Evolutionary conservation across 495 filamentous ascomycete genomes (phyloP).

Genomic region (Penicillium daleae): DNA sequence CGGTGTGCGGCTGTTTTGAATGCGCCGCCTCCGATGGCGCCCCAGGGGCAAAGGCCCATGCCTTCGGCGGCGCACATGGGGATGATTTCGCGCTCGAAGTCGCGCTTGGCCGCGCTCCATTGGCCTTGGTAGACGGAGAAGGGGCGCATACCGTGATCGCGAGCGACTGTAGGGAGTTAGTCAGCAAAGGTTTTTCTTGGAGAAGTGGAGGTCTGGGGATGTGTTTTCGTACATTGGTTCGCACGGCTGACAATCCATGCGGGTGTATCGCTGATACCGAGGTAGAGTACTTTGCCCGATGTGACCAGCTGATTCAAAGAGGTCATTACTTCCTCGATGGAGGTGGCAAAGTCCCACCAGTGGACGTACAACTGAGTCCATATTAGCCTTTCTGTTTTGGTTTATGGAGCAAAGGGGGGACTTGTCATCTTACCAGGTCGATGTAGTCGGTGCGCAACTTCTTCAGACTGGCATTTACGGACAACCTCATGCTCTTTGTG

Average conservation of each 20-base stretch:
- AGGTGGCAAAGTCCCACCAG: conserved; percentile 52
- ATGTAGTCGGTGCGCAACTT: conserved; percentile 71
- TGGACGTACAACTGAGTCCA: conserved; percentile 31
- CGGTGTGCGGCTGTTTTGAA: conserved; percentile 31
- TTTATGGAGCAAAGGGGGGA: not conserved
- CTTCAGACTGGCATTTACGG: conserved; percentile 56
- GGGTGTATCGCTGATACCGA: conserved; percentile 48
- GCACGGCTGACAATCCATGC: conserved; percentile 72
- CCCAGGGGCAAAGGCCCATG: conserved; percentile 72
- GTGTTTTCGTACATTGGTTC: conserved; percentile 49
- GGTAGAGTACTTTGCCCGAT: conserved; percentile 51
- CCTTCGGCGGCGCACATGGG: conserved; percentile 67
- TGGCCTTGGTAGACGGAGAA: conserved; percentile 71
- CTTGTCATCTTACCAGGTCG: conserved; percentile 63
- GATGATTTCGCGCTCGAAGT: conserved; percentile 73
- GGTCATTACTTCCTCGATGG: conserved; percentile 50
- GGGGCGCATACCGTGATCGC: conserved; percentile 62
- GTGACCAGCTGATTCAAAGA: conserved; percentile 42
- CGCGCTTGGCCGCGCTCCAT: conserved; percentile 63
- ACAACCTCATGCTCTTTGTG: conserved; percentile 57
- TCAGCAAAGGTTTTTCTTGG: not conserved
- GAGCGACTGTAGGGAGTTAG: conserved; percentile 51
- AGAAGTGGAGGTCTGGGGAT: not conserved
- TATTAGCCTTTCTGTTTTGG: not conserved
- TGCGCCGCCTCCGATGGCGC: conserved; percentile 61